phyloP scores from a whole-genome alignment of 2,329 filamentous ascomycete species.

The Lecanicillium sp. region DNA sequence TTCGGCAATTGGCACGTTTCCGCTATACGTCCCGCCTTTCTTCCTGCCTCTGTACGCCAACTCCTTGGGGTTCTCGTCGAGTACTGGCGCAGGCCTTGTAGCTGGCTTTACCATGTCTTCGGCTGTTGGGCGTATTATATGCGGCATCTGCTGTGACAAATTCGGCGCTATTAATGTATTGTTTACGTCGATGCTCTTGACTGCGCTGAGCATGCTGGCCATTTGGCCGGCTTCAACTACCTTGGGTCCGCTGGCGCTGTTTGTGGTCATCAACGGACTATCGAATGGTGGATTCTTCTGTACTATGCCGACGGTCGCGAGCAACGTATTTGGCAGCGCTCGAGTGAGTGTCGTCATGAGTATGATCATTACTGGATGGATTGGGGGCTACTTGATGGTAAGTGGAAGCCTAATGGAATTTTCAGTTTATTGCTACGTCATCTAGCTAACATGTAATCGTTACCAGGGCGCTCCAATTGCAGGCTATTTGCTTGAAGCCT shows the following conservation, averaged over 20 bases:
- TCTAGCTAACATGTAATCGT: not conserved
- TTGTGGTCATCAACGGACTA: constrained; percentile 51
- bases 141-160: constrained; percentile 44
- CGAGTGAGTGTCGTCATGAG: constrained; percentile 49
- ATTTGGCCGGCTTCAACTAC: constrained; percentile 52
- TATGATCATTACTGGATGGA: constrained; percentile 54
- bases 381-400: constrained; percentile 51
- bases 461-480: constrained; percentile 47
- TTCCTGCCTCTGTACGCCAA: constrained; percentile 49
- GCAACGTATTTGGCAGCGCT: constrained; percentile 48
- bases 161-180: constrained; percentile 49
- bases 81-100: constrained; percentile 46
- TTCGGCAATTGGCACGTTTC: constrained; percentile 48
- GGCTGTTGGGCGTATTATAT: constrained; percentile 46
- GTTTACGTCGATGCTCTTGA: constrained; percentile 40
- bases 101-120: constrained; percentile 55
- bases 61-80: constrained; percentile 44
- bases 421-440: too few relatives aligned
- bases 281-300: constrained; percentile 57
- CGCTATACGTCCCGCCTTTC: constrained; percentile 52
- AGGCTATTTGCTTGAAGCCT: constrained; percentile 48
- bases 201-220: constrained; percentile 48
- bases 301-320: constrained; percentile 54
- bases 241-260: constrained; percentile 43
- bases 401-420: constrained; percentile 16